Conservation (phyloP, 2,329 filamentous ascomycete species). For the Amauroascus verrucosus region DNA sequence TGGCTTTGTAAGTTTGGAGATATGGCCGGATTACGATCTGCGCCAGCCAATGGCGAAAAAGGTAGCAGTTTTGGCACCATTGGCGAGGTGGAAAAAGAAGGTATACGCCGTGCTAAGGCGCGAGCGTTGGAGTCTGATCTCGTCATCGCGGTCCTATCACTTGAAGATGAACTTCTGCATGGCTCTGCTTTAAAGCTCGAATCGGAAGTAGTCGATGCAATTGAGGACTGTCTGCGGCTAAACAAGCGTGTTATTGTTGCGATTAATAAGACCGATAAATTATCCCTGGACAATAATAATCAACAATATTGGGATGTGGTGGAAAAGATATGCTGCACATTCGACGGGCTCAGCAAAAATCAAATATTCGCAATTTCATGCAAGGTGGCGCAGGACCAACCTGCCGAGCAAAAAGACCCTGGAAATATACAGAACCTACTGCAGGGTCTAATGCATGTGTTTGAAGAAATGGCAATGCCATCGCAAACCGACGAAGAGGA, state of each 20-base stretch:
- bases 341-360: constrained; percentile 20
- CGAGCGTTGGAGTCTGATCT: constrained; percentile 77
- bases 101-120: constrained; percentile 74
- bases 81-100: constrained; percentile 73
- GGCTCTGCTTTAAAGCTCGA: constrained; percentile 31
- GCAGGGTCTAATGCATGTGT: constrained; percentile 54
- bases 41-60: constrained; percentile 14
- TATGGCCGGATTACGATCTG: constrained; percentile 72
- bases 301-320: constrained; percentile 10
- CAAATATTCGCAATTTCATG: constrained; percentile 62
- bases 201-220: constrained; percentile 48
- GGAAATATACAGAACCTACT: constrained; percentile 62
- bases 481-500: constrained; percentile 27
- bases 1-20: constrained; percentile 92
- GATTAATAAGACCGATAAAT: constrained; percentile 52
- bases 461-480: constrained; percentile 42
- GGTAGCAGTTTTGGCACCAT: constrained; percentile 34
- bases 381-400: constrained; percentile 42
- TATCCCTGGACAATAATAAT: constrained; percentile 20
- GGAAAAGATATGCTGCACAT: constrained; percentile 13
- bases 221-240: constrained; percentile 39
- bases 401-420: constrained; percentile 35
- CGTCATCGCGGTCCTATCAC: constrained; percentile 66
- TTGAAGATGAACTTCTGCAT: constrained; percentile 46
- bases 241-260: constrained; percentile 48